These are phyloP conservation scores for Ceratobasidium sp. DNA, from an alignment of 1,284 basidiomycete genomes.

Conservation along the genomic window DNA sequence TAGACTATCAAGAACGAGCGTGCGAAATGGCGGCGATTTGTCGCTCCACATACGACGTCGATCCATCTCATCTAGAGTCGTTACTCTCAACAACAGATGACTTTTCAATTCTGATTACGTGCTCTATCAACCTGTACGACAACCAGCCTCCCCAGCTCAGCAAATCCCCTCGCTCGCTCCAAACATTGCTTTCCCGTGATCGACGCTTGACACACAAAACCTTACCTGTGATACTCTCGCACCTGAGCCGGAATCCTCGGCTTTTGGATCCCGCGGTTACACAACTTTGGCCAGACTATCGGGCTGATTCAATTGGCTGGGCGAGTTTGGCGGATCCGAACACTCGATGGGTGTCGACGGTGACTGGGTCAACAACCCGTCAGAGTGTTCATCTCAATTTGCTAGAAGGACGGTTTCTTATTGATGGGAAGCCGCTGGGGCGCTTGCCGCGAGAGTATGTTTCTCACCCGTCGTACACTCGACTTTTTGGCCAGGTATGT, in stretches of 20 bases:
- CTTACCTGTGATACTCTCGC: not conserved
- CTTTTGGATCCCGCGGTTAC: conserved; percentile 6
- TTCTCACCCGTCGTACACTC: conserved; percentile 40
- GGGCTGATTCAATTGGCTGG: conserved; percentile 11
- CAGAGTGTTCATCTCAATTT: conserved; percentile 44
- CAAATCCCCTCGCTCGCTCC: not conserved
- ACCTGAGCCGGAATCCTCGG: not conserved
- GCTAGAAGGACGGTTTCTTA: conserved; percentile 36
- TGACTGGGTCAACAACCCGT: not conserved
- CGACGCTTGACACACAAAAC: conserved; percentile 24
- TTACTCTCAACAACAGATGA: conserved; percentile 34
- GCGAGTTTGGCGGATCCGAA: not conserved
- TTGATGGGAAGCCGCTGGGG: conserved; percentile 44
- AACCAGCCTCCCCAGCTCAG: conserved; percentile 27
- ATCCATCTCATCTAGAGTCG: not conserved
- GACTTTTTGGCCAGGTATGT: conserved; percentile 45
- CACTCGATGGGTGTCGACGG: conserved; percentile 25
- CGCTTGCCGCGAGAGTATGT: conserved; percentile 36
- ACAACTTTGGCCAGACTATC: not conserved
- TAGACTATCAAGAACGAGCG: conserved; percentile 9
- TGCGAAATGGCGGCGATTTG: conserved; percentile 45
- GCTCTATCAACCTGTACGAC: conserved; percentile 40
- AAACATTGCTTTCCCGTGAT: conserved; percentile 17
- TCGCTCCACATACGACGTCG: conserved; percentile 44
- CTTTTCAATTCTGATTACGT: conserved; percentile 31